Evolutionary conservation across 768 basidiomycete genomes (phyloP), one percentile per base, ranked within the genome.

Genomic region (Podaxis pistillaris): DNA sequence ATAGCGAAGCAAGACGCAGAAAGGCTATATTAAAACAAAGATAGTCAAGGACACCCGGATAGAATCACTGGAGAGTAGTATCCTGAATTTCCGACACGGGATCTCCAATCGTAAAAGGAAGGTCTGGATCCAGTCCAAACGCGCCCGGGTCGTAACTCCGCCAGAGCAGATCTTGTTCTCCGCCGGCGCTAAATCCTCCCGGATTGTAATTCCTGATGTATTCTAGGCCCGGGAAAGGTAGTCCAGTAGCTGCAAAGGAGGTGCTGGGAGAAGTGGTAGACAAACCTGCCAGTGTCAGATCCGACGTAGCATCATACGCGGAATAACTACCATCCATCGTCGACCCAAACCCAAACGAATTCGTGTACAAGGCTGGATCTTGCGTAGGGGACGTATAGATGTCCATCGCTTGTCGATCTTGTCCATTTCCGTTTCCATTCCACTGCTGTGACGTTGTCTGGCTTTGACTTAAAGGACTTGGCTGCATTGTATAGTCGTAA

Each of bases 191-290:
- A 72, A 81, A 84, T 38, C 80, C 79, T 64, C 79, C 78, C 72
- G 60, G 52, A 56, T 85, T 81, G 70, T 89, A 93, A 68, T 91
- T 93, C 67, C 89, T 85, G 69, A 94, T 88, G 68, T 85, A 94
- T 67, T 94, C 93, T 36, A 94, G 79, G 9, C 91, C 93, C 33
- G 86, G 82, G 79, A 94, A 94, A 0, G 91, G 93, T n/a, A 93
- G 78, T 41, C 90, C 90, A 24, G 86, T 80, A 8, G 85, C 85
- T 65, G 87, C 78, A 71, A 92, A 92, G 3, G 82, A 79, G n/a
- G 88, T 73, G 4, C 81, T 83, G 12, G 87, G 83, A 2, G 88
- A 83, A 11, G 86, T 84, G 11, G 81, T 83, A 4, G 86, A 86
- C 36, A 83, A 74, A 4, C 80, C 80, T 55, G 74, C 67, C 63